A percentile compares a stretch with the other conserved stretches of the same genome.
Evolutionary conservation across 129 eudicot species (phyloP).

Genomic region (Flaveria sonorensis): DNA sequence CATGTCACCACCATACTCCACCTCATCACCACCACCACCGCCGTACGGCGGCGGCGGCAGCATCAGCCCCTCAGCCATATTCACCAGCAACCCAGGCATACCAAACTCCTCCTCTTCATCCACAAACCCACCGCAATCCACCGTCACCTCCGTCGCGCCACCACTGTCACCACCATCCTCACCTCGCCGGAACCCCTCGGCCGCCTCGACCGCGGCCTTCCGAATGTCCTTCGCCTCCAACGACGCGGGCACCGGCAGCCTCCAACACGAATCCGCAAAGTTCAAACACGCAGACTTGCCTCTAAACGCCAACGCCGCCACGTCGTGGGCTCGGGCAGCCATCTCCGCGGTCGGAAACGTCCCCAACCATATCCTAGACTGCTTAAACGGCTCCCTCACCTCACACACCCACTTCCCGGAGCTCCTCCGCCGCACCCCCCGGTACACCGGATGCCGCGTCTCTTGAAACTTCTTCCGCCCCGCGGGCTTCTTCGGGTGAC

Average conservation of each 20-base stretch:
- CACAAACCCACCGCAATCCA: constrained; percentile 22
- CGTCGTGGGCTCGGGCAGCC: constrained; percentile 96
- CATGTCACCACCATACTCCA: constrained; percentile 50
- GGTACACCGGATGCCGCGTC: constrained; percentile 85
- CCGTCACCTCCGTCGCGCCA: constrained; percentile 10
- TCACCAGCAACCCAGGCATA: constrained; percentile 63
- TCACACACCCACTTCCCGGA: constrained; percentile 94
- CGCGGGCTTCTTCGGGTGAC: constrained; percentile 68
- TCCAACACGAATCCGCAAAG: constrained; percentile 79
- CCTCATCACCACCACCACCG: constrained; percentile 37
- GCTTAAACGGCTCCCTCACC: constrained; percentile 77
- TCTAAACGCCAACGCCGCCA: constrained; percentile 72
- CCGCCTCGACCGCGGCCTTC: constrained; percentile 81
- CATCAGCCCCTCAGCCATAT: constrained; percentile 81
- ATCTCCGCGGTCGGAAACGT: constrained; percentile 78
- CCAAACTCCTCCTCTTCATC: constrained; percentile 75
- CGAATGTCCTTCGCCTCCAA: constrained; percentile 61
- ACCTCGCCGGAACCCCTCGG: constrained; percentile 54
- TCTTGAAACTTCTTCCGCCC: constrained; percentile 81
- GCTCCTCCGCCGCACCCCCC: constrained; percentile 75
- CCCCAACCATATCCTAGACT: constrained; percentile 80
- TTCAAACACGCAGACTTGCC: constrained; percentile 76
- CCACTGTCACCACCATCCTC: constrained; percentile 20
- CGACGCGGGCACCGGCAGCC: constrained; percentile 67
- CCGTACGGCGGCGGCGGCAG: constrained; percentile 46